A percentile compares a stretch with the other conserved stretches of the same genome.
Conservation (phyloP, 768 basidiomycete species). For the Suillus subluteus region DNA sequence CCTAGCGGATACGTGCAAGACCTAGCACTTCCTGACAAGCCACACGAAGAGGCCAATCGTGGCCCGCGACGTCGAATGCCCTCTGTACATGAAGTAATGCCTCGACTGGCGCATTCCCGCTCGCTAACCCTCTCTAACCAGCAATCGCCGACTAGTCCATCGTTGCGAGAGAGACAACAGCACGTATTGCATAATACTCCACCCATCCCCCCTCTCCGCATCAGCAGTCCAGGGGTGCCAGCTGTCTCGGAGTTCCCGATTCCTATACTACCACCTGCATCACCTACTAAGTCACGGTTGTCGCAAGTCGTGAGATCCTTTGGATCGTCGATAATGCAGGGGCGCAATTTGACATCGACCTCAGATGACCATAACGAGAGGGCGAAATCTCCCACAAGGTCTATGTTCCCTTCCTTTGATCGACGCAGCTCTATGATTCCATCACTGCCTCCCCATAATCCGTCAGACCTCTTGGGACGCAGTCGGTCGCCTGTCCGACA, state of each 20-base stretch:
- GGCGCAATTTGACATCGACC: slow-evolving; percentile 17
- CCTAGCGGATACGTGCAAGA: slow-evolving; percentile 32
- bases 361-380: slow-evolving; percentile 18
- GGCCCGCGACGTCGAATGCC: slow-evolving; percentile 7
- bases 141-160: slow-evolving; percentile 14
- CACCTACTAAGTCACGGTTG: slow-evolving; percentile 22
- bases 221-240: slow-evolving; percentile 22
- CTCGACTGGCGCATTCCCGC: slow-evolving; percentile 17
- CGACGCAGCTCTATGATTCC: slow-evolving; percentile 13
- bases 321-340: slow-evolving; percentile 27
- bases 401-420: slow-evolving; percentile 20
- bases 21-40: slow-evolving; percentile 12
- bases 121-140: slow-evolving; percentile 19
- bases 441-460: slow-evolving; percentile 4
- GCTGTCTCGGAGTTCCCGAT: slow-evolving; percentile 25
- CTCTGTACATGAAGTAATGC: slow-evolving; percentile 3
- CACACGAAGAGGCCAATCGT: slow-evolving; percentile 6
- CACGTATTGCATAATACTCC: slow-evolving; percentile 7
- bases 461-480: slow-evolving; percentile 18
- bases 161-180: slow-evolving; percentile 1
- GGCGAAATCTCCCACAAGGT: slow-evolving; percentile 15
- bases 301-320: slow-evolving; percentile 24
- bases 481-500: slow-evolving; percentile 11
- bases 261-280: slow-evolving; percentile 17
- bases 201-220: slow-evolving; percentile 21